Conservation (phyloP, 257 asterid species). For the Rauvolfia tetraphylla region DNA sequence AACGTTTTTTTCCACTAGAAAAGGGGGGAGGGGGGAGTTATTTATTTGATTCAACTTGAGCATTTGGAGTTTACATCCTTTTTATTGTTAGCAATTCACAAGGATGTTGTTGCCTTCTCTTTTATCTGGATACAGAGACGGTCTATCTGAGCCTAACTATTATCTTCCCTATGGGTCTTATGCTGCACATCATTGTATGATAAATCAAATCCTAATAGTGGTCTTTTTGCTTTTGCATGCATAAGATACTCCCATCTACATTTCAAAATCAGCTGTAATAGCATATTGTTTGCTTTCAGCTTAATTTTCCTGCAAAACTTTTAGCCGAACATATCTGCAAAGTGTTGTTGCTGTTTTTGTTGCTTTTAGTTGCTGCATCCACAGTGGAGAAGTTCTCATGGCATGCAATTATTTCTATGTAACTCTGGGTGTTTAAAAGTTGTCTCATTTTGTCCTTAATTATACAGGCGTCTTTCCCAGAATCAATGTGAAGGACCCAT, state of each 20-base stretch:
- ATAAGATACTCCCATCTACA: background rate
- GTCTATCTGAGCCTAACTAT: background rate
- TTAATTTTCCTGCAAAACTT: background rate
- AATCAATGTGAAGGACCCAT: slow-evolving; percentile 80
- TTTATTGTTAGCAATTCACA: background rate
- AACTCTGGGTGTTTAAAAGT: slow-evolving; percentile 13
- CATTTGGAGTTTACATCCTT: background rate
- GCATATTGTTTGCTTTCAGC: background rate
- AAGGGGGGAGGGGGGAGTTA: too few relatives aligned
- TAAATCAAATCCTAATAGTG: background rate
- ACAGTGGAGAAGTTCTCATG: slow-evolving; percentile 1
- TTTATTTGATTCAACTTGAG: too few relatives aligned
- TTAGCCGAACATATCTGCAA: background rate
- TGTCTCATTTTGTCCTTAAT: slow-evolving; percentile 10
- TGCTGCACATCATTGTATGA: background rate
- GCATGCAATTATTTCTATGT: background rate
- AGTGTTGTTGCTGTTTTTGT: background rate
- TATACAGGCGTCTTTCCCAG: slow-evolving; percentile 73
- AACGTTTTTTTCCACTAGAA: too few relatives aligned
- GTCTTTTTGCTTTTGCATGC: background rate
- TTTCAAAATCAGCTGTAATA: background rate
- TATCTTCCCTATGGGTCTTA: background rate
- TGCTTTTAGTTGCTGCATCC: background rate
- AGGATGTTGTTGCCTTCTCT: background rate
- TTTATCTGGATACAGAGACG: background rate